Evolutionary conservation across 2,329 filamentous ascomycete genomes (phyloP).

Genomic region (Xylaria sp.): DNA sequence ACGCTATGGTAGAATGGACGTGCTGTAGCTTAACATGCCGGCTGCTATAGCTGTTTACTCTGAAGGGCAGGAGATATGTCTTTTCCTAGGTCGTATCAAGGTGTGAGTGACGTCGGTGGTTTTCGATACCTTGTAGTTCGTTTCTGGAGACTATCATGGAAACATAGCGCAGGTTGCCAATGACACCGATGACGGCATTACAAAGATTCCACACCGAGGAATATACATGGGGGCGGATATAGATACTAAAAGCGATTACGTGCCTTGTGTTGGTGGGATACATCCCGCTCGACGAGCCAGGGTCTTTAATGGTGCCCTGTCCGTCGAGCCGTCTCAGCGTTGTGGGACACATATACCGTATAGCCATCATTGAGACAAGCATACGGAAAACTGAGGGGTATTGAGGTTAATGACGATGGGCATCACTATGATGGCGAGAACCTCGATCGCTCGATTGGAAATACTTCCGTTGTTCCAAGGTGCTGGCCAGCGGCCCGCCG

Average conservation of each 20-base stretch:
- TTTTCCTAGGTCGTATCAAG: not conserved
- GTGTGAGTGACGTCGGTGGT: slow-evolving; percentile 3
- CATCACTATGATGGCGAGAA: slow-evolving; percentile 36
- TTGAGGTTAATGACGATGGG: slow-evolving; percentile 33
- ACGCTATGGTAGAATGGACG: not conserved
- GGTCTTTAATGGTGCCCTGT: slow-evolving; percentile 26
- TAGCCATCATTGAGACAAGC: slow-evolving; percentile 35
- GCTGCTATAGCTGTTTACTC: not conserved
- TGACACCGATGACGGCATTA: slow-evolving; percentile 34
- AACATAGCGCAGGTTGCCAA: not conserved
- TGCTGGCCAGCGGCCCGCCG: slow-evolving; percentile 39
- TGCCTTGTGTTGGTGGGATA: slow-evolving; percentile 19
- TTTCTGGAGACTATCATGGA: not conserved
- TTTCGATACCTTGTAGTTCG: slow-evolving; percentile 1
- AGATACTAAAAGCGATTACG: slow-evolving; percentile 28
- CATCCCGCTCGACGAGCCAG: slow-evolving; percentile 20
- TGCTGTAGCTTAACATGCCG: not conserved
- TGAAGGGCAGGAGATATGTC: not conserved
- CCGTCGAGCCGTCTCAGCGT: slow-evolving; percentile 28
- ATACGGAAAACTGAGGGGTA: slow-evolving; percentile 43
- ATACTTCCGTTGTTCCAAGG: slow-evolving; percentile 32
- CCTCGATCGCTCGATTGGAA: slow-evolving; percentile 44
- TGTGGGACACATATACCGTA: slow-evolving; percentile 20
- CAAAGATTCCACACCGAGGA: slow-evolving; percentile 10
- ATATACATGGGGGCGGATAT: slow-evolving; percentile 14